These are phyloP conservation scores for Neurospora intermedia DNA, from an alignment of 495 filamentous ascomycete species.

Conservation along the genomic window DNA sequence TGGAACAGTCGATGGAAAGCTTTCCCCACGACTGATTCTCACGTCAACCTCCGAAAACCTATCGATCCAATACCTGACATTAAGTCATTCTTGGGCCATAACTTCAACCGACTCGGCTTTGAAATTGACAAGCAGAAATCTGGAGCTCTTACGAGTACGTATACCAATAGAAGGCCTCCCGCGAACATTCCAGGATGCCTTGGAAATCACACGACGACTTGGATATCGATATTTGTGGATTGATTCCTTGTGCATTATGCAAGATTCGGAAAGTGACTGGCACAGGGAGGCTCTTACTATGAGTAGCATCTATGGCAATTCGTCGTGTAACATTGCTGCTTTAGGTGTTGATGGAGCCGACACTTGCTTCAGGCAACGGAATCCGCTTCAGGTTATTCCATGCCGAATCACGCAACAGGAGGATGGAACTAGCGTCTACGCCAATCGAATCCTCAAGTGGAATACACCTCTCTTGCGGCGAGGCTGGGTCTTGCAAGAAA, in stretches of 20 bases:
- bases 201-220: not conserved
- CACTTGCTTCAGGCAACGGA: not conserved
- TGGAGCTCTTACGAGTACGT: not conserved
- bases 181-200: not conserved
- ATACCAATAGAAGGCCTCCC: not conserved
- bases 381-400: not conserved
- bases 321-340: not conserved
- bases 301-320: not conserved
- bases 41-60: not conserved
- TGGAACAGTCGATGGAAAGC: not conserved
- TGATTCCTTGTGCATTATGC: not conserved
- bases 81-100: not conserved
- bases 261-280: not conserved
- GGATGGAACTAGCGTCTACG: not conserved
- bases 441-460: rapidly evolving
- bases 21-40: not conserved
- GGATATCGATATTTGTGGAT: not conserved
- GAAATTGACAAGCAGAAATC: not conserved
- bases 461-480: not conserved
- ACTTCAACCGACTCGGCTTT: not conserved
- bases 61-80: not conserved
- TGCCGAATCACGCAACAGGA: not conserved
- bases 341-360: not conserved
- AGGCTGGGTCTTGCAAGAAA: not conserved
- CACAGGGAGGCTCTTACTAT: not conserved